phyloP scores from a whole-genome alignment of 768 basidiomycete genomes.

The Hirschioporus abietinus region DNA sequence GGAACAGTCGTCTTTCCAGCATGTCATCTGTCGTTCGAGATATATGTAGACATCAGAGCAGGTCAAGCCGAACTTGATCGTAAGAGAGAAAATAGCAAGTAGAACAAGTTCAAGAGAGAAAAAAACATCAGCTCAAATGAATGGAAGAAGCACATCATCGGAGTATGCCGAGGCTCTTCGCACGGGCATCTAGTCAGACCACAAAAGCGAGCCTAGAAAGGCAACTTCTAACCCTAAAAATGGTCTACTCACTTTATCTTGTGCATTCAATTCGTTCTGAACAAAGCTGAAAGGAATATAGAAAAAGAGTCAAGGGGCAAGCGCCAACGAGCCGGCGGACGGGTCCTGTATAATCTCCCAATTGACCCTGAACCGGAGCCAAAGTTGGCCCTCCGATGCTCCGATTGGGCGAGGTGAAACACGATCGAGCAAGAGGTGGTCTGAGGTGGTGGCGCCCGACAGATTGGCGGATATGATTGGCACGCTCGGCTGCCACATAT shows the following conservation, averaged over 20 bases:
- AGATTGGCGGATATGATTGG: not conserved
- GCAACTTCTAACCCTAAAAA: not conserved
- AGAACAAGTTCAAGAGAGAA: not conserved
- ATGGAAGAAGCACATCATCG: not conserved
- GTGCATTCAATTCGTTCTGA: not conserved
- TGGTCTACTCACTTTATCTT: not conserved
- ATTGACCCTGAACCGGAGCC: not conserved
- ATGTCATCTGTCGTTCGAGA: too few relatives aligned
- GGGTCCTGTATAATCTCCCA: not conserved
- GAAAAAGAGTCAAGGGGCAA: not conserved
- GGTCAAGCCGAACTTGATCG: too few relatives aligned
- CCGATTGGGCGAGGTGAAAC: not conserved
- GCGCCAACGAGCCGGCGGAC: not conserved
- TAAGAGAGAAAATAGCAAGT: not conserved
- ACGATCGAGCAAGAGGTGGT: not conserved
- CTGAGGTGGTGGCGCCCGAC: not conserved
- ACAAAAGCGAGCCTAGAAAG: not conserved
- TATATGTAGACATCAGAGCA: too few relatives aligned
- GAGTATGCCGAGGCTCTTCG: not conserved
- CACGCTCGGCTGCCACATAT: not conserved
- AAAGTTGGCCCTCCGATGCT: not conserved
- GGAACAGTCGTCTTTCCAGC: too few relatives aligned
- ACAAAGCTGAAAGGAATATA: not conserved
- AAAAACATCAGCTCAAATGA: not conserved
- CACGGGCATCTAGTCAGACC: not conserved